Evolutionary conservation across 352 stramenopile species (phyloP), one percentile per base, ranked within the genome.

Genomic region (Phytophthora citricola): DNA sequence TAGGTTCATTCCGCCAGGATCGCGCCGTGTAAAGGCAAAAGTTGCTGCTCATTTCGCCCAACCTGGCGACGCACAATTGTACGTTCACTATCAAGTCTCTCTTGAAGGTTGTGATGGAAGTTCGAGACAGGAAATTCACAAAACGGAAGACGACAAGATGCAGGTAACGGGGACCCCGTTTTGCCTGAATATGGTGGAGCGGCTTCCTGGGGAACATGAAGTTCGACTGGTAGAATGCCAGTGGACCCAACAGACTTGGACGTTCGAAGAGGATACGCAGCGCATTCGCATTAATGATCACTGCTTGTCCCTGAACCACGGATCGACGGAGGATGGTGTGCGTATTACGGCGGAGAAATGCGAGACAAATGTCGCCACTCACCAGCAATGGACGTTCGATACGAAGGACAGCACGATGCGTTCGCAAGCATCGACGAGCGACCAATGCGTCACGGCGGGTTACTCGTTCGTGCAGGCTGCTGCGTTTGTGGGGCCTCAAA

Each of bases 1-100:
- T 56, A 88, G 88, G 61, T 97, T 90, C 70, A 81, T 94, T 34
- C 76, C 83, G 4, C 66, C 83, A 1, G 88, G 85, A 15, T 91
- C 87, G 1, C 73, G 69, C 27, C 83, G 84, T 24, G 78, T 92
- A 24, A 55, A 78, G 26, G 70, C 76, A 1, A 68, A 85, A 7
- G 76, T 91, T 24, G 48, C 66, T 4, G 81, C 73, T 17, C 71
- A 45, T 12, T 93, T 81, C 46, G 63, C 71, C 4, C 75, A 85
- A 8, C 81, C 83, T 12, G 85, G 85, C 5, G 79, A 87, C 15
- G 65, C 81, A 2, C 74, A 89, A 50, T 45, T 93, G 11, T 59
- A 83, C 63, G 34, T 52, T 63, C 40, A 71, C 12, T 93, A 92
- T 58, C 83, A 82, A 9, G 69, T 69, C 2, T 78, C 60, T 26